Base-by-base conservation (phyloP, 2,329 filamentous ascomycete species). In the Fusarium globosum region DNA sequence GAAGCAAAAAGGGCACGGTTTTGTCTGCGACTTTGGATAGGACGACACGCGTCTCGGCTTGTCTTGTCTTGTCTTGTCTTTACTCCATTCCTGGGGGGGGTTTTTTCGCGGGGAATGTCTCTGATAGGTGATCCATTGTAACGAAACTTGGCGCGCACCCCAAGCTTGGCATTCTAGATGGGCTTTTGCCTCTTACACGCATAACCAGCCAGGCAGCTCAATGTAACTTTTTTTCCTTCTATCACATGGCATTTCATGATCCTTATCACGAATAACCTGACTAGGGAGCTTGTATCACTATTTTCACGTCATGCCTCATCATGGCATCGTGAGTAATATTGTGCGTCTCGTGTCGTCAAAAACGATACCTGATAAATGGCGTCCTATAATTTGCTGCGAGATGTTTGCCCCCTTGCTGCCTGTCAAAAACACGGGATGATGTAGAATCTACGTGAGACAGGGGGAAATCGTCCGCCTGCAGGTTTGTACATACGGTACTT, bases 381-480 rank as follows among this genome's bases (percentile, higher is more conserved):
- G 16, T 48, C 43, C 43, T 53, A 30, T 55, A 30, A 36, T 59
- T 51, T 26, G 55, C 42, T 68, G 53, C 45, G 52, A 46, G 39
- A 58, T 41, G 56, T 53, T 64, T 71, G 61, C 56, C 61, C 67
- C 71, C 68, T 74, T 69, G 56, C 56, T 65, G 51, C 68, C 68
- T 74, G 63, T 74, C 71, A 74, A 74, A 62, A 42, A 57, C 41
- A 65, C 59, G 63, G 55, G 64, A 72, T 69, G 68, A 74, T 74
- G 69, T 69, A 68, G 49, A 71, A 21, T 55, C 63, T 53, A 69
- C 65, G 68, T 74, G 64, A 69, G 64, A 72, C 71, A 73, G 68
- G 71, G 68, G 59, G 39, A 23, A 53, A 41, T 51, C 30, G 35
- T 39, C 46, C 26, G 39, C 45, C 49, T 65, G 63, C 53, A 72